Conservation (phyloP, 1,284 basidiomycete species). For the Tilletia horrida region DNA sequence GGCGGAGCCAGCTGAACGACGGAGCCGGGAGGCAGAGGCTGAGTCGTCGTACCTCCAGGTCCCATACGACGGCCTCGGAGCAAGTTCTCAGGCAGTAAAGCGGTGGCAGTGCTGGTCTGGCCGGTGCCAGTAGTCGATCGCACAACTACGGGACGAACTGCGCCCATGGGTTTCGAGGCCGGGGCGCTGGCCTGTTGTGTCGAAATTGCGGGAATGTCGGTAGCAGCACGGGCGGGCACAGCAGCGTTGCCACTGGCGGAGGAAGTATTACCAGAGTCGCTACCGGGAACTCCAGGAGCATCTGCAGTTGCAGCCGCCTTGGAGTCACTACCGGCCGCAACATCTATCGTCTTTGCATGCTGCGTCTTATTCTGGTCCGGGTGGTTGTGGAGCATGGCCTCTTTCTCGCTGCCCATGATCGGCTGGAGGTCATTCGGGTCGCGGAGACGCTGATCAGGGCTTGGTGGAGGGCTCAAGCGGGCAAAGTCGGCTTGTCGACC, state of each 20-base stretch:
- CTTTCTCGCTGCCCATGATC: not conserved
- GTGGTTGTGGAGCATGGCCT: not conserved
- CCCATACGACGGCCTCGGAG: not conserved
- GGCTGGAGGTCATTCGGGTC: not conserved
- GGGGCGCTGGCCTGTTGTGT: not conserved
- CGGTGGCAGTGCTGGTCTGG: constrained; percentile 13
- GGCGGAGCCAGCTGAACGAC: not conserved
- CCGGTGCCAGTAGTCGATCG: not conserved
- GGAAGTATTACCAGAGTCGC: not conserved
- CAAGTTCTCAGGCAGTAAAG: not conserved
- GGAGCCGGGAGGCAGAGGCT: not conserved
- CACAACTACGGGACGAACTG: not conserved
- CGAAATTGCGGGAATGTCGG: not conserved
- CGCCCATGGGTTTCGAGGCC: not conserved
- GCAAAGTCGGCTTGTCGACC: constrained; percentile 35
- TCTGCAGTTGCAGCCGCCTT: not conserved
- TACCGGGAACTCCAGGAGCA: not conserved
- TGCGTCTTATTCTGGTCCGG: not conserved
- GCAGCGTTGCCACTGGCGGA: not conserved
- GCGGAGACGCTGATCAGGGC: constrained; percentile 24
- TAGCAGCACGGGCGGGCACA: not conserved
- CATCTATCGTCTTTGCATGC: not conserved
- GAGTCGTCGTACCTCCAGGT: not conserved
- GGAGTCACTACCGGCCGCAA: not conserved
- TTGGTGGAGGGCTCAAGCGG: constrained; percentile 38